Evolutionary conservation across 371 early-diverging fungal species (phyloP).

Genomic region (Apophysomyces elegans): DNA sequence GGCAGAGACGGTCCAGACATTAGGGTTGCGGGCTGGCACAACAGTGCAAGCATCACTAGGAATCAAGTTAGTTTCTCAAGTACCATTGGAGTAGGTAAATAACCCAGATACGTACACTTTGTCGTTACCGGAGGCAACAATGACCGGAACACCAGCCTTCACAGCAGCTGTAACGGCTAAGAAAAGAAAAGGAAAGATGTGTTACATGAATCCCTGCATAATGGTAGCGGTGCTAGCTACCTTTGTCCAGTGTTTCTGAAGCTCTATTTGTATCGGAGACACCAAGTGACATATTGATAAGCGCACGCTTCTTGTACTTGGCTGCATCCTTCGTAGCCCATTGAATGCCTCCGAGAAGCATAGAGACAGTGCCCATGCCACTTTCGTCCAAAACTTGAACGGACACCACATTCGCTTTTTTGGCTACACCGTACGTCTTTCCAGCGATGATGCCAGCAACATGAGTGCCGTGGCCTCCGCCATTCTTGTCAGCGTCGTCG

Average conservation of each 20-base stretch:
- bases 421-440: constrained; percentile 84
- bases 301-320: constrained; percentile 31
- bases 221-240: neutral
- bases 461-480: constrained; percentile 64
- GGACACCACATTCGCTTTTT: constrained; percentile 80
- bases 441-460: constrained; percentile 83
- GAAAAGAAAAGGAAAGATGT: constrained; percentile 1
- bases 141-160: constrained; percentile 56
- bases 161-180: constrained; percentile 54
- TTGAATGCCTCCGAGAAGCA: constrained; percentile 75
- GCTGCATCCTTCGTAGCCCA: constrained; percentile 57
- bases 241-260: constrained; percentile 29
- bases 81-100: neutral
- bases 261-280: constrained; percentile 23
- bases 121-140: constrained; percentile 83
- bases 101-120: constrained; percentile 6
- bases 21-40: constrained; percentile 66
- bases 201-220: neutral
- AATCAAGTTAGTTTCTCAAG: neutral
- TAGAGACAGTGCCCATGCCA: constrained; percentile 70
- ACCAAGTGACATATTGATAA: constrained; percentile 69
- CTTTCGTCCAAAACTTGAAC: constrained; percentile 80
- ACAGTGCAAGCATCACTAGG: constrained; percentile 66
- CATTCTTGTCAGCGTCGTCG: constrained; percentile 54
- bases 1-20: constrained; percentile 74